Evolutionary conservation across 768 basidiomycete species (phyloP).

Genomic region (Suillus brevipes): DNA sequence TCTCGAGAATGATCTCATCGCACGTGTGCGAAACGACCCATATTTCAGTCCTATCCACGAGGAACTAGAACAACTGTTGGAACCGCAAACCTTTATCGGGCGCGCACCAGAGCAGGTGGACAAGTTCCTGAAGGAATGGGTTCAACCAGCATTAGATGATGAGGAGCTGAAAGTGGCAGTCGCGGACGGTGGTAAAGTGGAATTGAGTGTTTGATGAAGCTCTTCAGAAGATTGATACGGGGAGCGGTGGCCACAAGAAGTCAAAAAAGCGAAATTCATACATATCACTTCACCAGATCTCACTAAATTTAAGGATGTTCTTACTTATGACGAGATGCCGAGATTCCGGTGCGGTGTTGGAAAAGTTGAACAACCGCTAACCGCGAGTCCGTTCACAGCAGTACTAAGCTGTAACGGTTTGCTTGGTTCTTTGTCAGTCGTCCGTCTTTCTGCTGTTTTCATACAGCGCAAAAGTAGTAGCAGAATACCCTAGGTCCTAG

Average conservation of each 20-base stretch:
- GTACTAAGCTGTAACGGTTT: background rate
- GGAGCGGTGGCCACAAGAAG: constrained; percentile 1
- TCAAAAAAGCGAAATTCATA: background rate
- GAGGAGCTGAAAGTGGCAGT: constrained; percentile 56
- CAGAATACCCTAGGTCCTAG: background rate
- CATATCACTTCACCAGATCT: background rate
- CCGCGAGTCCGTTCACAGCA: background rate
- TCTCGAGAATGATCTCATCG: constrained; percentile 93
- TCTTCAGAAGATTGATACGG: constrained; percentile 4
- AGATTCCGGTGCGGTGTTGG: constrained; percentile 16
- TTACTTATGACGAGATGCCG: background rate
- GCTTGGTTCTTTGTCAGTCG: background rate
- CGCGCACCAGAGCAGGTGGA: constrained; percentile 96
- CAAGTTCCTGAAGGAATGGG: constrained; percentile 83
- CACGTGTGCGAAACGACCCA: constrained; percentile 72
- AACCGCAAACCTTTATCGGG: constrained; percentile 88
- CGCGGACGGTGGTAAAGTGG: constrained; percentile 53
- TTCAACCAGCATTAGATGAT: constrained; percentile 74
- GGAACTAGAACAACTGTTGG: constrained; percentile 75
- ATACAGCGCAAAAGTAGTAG: background rate
- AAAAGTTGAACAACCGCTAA: constrained; percentile 23
- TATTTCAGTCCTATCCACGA: constrained; percentile 89
- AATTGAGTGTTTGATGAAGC: constrained; percentile 54
- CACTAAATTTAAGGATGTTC: background rate
- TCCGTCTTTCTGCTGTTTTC: background rate